phyloP scores from a whole-genome alignment of 2,329 filamentous ascomycete genomes.

The Fusarium sambucinum region DNA sequence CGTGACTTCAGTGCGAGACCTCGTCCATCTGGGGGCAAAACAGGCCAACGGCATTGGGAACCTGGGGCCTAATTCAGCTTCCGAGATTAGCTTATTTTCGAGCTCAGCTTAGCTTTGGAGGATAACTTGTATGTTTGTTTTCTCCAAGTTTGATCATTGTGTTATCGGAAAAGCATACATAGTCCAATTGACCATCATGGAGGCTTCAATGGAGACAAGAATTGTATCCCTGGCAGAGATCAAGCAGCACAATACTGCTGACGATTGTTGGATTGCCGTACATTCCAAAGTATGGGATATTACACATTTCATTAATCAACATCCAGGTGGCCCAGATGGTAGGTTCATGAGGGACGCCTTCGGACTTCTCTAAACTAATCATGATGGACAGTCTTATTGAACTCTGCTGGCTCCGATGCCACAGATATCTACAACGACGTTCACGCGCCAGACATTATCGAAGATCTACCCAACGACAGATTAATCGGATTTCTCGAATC shows the following conservation, averaged over 20 bases:
- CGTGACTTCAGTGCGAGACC: not conserved
- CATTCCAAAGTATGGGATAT: slow-evolving; percentile 77
- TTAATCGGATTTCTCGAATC: slow-evolving; percentile 62
- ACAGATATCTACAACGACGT: slow-evolving; percentile 64
- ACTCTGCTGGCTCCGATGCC: slow-evolving; percentile 66
- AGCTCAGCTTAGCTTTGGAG: not conserved
- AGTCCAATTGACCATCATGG: slow-evolving; percentile 20
- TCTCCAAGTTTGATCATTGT: not conserved
- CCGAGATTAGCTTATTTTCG: slow-evolving; percentile 24
- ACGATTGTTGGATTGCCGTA: slow-evolving; percentile 75
- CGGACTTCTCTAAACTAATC: not conserved
- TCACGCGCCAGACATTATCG: slow-evolving; percentile 59
- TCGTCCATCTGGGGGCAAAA: not conserved
- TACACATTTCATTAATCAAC: slow-evolving; percentile 68
- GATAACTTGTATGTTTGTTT: not conserved
- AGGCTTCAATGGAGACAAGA: slow-evolving; percentile 13
- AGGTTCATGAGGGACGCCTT: not conserved
- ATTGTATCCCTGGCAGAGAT: slow-evolving; percentile 53
- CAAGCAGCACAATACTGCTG: slow-evolving; percentile 60
- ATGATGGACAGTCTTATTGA: slow-evolving; percentile 57
- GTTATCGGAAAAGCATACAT: not conserved
- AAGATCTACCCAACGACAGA: slow-evolving; percentile 58
- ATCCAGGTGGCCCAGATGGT: slow-evolving; percentile 55
- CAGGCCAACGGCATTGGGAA: not conserved
- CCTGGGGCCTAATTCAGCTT: not conserved